Evolutionary conservation across 75 land plant species (phyloP), one percentile per base, ranked within the genome.

Genomic region (Pseudotsuga menziesii): DNA sequence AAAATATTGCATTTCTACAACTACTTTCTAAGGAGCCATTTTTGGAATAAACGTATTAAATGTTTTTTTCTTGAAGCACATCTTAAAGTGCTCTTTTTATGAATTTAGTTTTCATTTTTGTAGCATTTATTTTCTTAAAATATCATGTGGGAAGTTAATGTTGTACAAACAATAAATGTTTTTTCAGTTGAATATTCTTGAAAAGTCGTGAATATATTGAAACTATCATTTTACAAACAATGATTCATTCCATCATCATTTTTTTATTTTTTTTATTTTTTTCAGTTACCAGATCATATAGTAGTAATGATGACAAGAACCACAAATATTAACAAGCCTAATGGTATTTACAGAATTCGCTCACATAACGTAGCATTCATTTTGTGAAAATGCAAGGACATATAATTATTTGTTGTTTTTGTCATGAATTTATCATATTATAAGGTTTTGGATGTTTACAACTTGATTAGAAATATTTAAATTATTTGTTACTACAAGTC

Each of bases 241-340:
- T 5, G n/a, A 77, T 55, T 58, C 3, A 22, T 32, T 29, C 1
- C 19, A 5, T 20, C 9, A 75, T n/a, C 9, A 0, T 59, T 41
- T 15, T 7, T 66, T 16, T 54, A 52, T 60, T 32, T 20, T 35
- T 41, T 78, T 39, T 29, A 20, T 76, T 78, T 64, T 23, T 61
- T 19, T 57, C 86, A 97, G 99, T 61, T 97, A 70, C 92, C 99
- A 57, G 83, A 58, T 32, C 99, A 94, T 48, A 67, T 94, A 86
- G 92, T 87, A 67, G 79, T 92, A 60, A 87, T 97, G 27, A 59
- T 91, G 63, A 75, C 86, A 41, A 95, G 91, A 57, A 82, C 91
- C 62, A 92, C 86, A 61, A 83, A 89, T 35, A 91, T 97, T 54
- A 97, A 97, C 85, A 98, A 97, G 80, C 99, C 99, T 56, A 98